phyloP scores from a whole-genome alignment of 352 stramenopile species.

The Globisporangium polare region DNA sequence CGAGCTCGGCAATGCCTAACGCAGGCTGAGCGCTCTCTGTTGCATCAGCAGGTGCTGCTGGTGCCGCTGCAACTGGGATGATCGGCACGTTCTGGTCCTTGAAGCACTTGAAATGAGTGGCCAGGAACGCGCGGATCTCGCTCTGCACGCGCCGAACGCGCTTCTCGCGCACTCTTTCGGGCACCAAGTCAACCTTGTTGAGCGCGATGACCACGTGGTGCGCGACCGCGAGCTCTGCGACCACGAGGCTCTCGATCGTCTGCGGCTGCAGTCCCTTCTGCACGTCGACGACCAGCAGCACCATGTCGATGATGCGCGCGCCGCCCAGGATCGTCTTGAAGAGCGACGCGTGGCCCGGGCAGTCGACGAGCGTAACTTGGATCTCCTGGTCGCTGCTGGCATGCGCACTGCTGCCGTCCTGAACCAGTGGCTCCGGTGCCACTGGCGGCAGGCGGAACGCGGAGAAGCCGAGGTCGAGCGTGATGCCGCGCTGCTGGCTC shows the following conservation, averaged over 20 bases:
- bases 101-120: slow-evolving; percentile 16
- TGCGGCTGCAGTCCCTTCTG: slow-evolving; percentile 98
- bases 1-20: slow-evolving; percentile 75
- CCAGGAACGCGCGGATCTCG: slow-evolving; percentile 53
- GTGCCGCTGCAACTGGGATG: slow-evolving; percentile 72
- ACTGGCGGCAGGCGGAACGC: slow-evolving; percentile 82
- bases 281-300: slow-evolving; percentile 96
- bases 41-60: slow-evolving; percentile 15
- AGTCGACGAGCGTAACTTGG: slow-evolving; percentile 95
- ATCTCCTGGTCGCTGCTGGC: slow-evolving; percentile 33
- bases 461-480: slow-evolving; percentile 98
- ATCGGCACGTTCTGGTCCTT: slow-evolving; percentile 50
- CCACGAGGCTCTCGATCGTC: slow-evolving; percentile 97
- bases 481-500: slow-evolving; percentile 96
- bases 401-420: not conserved
- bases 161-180: slow-evolving; percentile 46
- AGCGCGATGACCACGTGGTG: slow-evolving; percentile 91
- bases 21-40: not conserved
- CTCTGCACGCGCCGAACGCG: slow-evolving; percentile 59
- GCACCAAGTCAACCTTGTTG: slow-evolving; percentile 98
- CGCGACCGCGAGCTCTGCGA: slow-evolving; percentile 89
- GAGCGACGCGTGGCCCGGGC: slow-evolving; percentile 96
- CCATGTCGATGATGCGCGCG: slow-evolving; percentile 98
- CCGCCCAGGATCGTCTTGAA: slow-evolving; percentile 99
- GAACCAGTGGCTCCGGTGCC: no score